phyloP scores from a whole-genome alignment of 2,329 filamentous ascomycete genomes.

The Zymoseptoria pseudotritici region DNA sequence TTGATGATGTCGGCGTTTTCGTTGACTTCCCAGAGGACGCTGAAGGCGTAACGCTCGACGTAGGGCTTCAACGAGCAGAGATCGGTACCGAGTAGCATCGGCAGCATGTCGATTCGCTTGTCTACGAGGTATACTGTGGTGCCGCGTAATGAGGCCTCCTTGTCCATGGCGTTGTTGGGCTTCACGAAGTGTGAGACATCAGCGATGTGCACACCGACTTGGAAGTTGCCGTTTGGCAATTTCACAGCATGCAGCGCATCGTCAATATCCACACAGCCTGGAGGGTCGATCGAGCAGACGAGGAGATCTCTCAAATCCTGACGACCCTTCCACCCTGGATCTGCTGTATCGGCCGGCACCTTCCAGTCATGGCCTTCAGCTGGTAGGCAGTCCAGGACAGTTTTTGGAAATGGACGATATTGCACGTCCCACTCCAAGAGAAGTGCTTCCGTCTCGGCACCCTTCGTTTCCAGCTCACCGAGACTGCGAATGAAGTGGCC shows the following conservation, averaged over 20 bases:
- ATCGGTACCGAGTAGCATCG: conserved; percentile 90
- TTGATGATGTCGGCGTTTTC: conserved; percentile 76
- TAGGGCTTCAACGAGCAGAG: conserved; percentile 95
- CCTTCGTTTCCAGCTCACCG: conserved; percentile 90
- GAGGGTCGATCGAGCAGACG: conserved; percentile 95
- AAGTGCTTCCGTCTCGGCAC: conserved; percentile 92
- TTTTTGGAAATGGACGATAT: conserved; percentile 93
- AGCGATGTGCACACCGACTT: conserved; percentile 96
- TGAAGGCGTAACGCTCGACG: conserved; percentile 65
- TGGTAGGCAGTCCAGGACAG: conserved; percentile 87
- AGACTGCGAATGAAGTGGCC: conserved; percentile 91
- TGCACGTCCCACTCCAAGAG: conserved; percentile 95
- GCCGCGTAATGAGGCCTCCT: conserved; percentile 84
- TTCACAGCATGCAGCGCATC: conserved; percentile 84
- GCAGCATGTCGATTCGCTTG: conserved; percentile 99
- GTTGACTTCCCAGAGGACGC: conserved; percentile 68
- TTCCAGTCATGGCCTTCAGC: conserved; percentile 88
- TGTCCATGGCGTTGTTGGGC: conserved; percentile 94
- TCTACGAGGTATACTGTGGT: conserved; percentile 97
- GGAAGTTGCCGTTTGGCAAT: conserved; percentile 85
- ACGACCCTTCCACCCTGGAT: conserved; percentile 80
- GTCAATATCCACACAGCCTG: conserved; percentile 95
- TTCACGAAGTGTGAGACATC: conserved; percentile 99
- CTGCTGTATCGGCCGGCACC: conserved; percentile 69
- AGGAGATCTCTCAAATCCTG: conserved; percentile 77